Conservation (phyloP, 768 basidiomycete genomes). For the Suillus subaureus region DNA sequence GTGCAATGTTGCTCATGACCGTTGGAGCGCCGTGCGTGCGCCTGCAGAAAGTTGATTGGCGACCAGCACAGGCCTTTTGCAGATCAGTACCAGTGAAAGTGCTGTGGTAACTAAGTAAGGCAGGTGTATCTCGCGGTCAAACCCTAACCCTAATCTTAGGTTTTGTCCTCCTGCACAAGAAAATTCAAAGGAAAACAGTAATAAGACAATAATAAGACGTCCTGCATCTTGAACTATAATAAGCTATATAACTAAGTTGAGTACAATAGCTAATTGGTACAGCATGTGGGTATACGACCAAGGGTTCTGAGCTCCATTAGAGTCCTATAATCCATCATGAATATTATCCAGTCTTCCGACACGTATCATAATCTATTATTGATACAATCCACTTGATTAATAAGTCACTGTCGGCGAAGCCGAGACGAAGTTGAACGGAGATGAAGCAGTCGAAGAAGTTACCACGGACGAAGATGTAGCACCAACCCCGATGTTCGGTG, state of each 20-base stretch:
- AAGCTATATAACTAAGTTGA: not conserved
- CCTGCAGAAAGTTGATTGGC: not conserved
- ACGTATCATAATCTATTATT: not conserved
- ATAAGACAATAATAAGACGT: not conserved
- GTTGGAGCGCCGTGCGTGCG: not conserved
- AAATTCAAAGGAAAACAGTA: not conserved
- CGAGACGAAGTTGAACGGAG: constrained; percentile 9
- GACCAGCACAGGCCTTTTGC: not conserved
- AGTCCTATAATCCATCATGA: not conserved
- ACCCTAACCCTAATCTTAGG: constrained; percentile 5
- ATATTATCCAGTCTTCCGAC: not conserved
- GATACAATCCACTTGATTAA: not conserved
- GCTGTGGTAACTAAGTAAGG: not conserved
- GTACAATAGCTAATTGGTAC: constrained; percentile 5
- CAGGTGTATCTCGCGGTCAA: not conserved
- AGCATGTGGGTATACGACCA: not conserved
- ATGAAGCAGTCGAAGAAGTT: not conserved
- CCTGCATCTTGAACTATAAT: constrained; percentile 1
- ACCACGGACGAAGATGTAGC: not conserved
- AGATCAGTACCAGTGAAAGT: not conserved
- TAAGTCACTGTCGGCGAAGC: not conserved
- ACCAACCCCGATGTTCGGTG: not conserved
- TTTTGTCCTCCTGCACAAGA: not conserved
- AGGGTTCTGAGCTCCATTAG: not conserved
- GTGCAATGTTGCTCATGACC: constrained; percentile 18